Conservation (phyloP, 495 filamentous ascomycete genomes). For the Hypoxylon crocopeplum region DNA sequence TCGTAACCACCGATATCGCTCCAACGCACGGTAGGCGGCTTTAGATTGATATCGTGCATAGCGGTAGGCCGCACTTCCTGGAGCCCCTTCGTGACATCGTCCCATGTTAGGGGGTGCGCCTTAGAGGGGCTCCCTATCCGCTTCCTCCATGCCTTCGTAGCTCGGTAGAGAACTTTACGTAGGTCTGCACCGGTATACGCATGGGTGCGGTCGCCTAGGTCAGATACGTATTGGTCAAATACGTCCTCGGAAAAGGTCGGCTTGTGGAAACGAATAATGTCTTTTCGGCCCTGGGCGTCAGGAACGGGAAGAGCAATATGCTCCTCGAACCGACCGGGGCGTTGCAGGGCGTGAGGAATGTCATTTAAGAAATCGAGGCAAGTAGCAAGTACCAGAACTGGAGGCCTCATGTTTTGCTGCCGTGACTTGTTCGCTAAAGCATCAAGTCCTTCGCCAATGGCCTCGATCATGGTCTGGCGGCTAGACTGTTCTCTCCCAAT, state of each 20-base stretch:
- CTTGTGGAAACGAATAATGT: slow-evolving; percentile 70
- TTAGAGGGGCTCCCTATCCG: slow-evolving; percentile 25
- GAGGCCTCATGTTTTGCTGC: slow-evolving; percentile 44
- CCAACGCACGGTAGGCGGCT: slow-evolving; percentile 87
- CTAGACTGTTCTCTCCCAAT: slow-evolving; percentile 68
- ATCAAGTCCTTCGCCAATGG: slow-evolving; percentile 61
- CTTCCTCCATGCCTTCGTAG: slow-evolving; percentile 42
- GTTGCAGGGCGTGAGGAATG: slow-evolving; percentile 75
- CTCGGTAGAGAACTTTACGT: slow-evolving; percentile 48
- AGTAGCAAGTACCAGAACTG: slow-evolving; percentile 72
- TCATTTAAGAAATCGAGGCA: slow-evolving; percentile 75
- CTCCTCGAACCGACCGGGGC: slow-evolving; percentile 67
- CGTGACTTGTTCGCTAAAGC: slow-evolving; percentile 47
- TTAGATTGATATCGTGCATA: slow-evolving; percentile 88
- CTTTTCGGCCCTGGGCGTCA: slow-evolving; percentile 69
- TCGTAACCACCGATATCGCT: slow-evolving; percentile 89
- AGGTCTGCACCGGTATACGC: slow-evolving; percentile 61
- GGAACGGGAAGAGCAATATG: slow-evolving; percentile 86
- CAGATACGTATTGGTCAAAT: slow-evolving; percentile 48
- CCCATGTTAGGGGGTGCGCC: slow-evolving; percentile 36
- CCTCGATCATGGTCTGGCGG: slow-evolving; percentile 54
- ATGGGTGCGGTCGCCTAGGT: slow-evolving; percentile 59
- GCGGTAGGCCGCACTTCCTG: slow-evolving; percentile 72
- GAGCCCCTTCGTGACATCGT: slow-evolving; percentile 54
- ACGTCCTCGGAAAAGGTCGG: slow-evolving; percentile 44